Percentiles rank a stretch among this genome's conserved stretches.
Conservation (phyloP, 805 yeast species). For the Peterozyma xylosa region DNA sequence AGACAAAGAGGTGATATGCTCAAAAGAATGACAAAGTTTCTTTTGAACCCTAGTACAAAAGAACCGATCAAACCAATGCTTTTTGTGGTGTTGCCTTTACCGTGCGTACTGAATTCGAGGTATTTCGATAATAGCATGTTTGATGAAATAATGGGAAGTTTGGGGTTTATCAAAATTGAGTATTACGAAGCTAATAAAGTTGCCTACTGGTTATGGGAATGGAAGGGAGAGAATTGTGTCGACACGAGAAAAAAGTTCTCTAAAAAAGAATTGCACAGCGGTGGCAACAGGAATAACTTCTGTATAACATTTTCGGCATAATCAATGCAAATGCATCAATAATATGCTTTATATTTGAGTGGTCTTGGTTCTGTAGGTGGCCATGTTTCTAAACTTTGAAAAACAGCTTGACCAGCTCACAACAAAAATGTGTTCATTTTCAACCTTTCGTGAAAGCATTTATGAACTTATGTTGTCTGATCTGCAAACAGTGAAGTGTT, state of each 20-base stretch:
- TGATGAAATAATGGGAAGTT: slow-evolving; percentile 35
- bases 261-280: slow-evolving; percentile 48
- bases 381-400: too few species aligned
- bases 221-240: slow-evolving; percentile 25
- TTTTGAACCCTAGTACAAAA: slow-evolving; percentile 26
- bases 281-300: slow-evolving; percentile 64
- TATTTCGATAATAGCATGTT: slow-evolving; percentile 48
- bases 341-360: too few species aligned
- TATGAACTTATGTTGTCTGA: too few species aligned
- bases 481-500: too few species aligned
- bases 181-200: slow-evolving; percentile 62
- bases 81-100: slow-evolving; percentile 82
- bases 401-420: too few species aligned
- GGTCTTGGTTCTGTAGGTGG: too few species aligned
- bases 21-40: slow-evolving; percentile 45
- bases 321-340: too few species aligned
- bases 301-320: slow-evolving; percentile 26
- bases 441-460: too few species aligned
- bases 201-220: slow-evolving; percentile 61
- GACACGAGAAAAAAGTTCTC: slow-evolving; percentile 14
- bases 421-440: too few species aligned
- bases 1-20: slow-evolving; percentile 74
- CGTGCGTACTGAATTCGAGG: slow-evolving; percentile 79
- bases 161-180: slow-evolving; percentile 50
- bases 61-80: slow-evolving; percentile 27